These are phyloP conservation scores for Suhomyces prunicola DNA, from an alignment of 805 yeast genomes.

Conservation along the genomic window DNA sequence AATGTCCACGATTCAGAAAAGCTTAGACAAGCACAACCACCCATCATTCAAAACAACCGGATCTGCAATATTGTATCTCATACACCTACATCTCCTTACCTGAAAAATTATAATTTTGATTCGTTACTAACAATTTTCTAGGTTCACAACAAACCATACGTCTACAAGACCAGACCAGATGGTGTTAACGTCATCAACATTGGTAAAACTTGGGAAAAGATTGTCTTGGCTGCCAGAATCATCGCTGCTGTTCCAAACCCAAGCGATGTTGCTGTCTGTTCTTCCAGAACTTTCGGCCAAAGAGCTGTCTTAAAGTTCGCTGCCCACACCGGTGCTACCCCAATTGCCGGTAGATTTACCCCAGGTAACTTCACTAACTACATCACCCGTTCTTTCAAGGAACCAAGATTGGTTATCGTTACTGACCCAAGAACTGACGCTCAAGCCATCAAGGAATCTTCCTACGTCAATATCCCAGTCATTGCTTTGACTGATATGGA, in stretches of 20 bases:
- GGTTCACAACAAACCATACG: conserved; percentile 97
- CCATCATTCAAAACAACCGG: no score
- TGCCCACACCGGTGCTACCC: conserved; percentile 99
- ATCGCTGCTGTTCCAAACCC: conserved; percentile 99
- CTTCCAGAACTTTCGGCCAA: conserved; percentile 99
- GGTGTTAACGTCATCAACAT: conserved; percentile 98
- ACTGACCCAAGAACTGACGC: conserved; percentile 99
- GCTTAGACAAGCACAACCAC: neutral
- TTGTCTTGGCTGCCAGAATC: conserved; percentile 98
- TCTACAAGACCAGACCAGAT: conserved; percentile 97
- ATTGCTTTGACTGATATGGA: conserved; percentile 98
- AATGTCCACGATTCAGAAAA: neutral
- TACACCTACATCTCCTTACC: neutral
- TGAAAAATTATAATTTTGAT: neutral
- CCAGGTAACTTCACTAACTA: conserved; percentile 99
- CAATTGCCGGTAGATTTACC: conserved; percentile 99
- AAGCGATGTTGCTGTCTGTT: conserved; percentile 96
- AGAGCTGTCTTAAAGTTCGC: conserved; percentile 99
- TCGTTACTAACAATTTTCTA: conserved; percentile 21
- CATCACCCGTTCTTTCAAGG: conserved; percentile 99
- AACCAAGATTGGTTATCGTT: conserved; percentile 98
- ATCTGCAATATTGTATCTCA: neutral
- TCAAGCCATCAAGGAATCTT: conserved; percentile 99
- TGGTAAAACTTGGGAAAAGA: conserved; percentile 99
- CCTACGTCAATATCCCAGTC: conserved; percentile 99